These are phyloP conservation scores for Trichoderma atroviride DNA, from an alignment of 2,329 filamentous ascomycete genomes.

Conservation along the genomic window DNA sequence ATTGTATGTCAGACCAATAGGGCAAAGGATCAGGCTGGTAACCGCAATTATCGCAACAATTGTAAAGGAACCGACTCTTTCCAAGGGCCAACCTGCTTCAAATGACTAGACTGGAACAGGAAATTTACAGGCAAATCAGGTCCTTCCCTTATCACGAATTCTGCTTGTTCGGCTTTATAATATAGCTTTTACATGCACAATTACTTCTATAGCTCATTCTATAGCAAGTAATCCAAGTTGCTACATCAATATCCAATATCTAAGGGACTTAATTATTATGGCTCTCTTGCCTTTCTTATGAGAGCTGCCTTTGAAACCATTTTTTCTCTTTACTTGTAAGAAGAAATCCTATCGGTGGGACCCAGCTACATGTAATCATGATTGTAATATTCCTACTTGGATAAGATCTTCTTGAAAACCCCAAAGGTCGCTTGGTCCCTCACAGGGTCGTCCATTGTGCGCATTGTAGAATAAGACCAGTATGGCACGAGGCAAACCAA, in stretches of 20 bases:
- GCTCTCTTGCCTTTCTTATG: not conserved
- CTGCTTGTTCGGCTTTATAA: not conserved
- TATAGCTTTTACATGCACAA: not conserved
- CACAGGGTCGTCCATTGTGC: not conserved
- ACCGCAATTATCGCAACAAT: not conserved
- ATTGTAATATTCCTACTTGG: not conserved
- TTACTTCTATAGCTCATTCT: not conserved
- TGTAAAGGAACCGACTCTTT: not conserved
- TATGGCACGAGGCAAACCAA: not conserved
- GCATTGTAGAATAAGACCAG: slow-evolving; percentile 2
- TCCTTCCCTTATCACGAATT: not conserved
- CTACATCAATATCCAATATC: not conserved
- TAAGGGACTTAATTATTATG: not conserved
- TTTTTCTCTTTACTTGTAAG: not conserved
- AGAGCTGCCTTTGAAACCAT: not conserved
- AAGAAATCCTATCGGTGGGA: not conserved
- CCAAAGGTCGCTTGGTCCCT: not conserved
- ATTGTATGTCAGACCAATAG: not conserved
- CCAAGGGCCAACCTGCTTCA: not conserved
- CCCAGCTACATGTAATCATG: not conserved
- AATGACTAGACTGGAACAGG: not conserved
- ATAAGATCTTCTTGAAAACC: not conserved
- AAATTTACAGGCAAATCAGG: not conserved
- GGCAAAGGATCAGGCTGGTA: not conserved
- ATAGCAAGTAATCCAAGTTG: not conserved